Evolutionary conservation across 73 alveolate species (phyloP).

Genomic region (Paramecium sexaurelia): DNA sequence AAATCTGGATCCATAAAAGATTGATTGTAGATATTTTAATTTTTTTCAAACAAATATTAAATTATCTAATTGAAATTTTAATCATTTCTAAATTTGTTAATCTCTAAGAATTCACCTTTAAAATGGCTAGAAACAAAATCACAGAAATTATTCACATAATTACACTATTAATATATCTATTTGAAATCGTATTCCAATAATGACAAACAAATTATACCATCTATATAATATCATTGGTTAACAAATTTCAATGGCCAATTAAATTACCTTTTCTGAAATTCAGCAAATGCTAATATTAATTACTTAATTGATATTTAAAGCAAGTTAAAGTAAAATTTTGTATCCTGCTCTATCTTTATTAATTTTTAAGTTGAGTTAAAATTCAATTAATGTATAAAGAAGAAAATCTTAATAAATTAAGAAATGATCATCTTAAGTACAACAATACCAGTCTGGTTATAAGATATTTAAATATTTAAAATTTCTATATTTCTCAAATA

Average conservation of each 20-base stretch:
- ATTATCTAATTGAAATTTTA: background rate
- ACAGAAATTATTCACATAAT: background rate
- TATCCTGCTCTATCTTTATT: background rate
- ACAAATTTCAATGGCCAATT: background rate
- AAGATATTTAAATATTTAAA: background rate
- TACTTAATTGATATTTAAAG: background rate
- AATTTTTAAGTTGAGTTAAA: no score
- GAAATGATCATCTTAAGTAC: background rate
- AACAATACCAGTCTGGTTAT: background rate
- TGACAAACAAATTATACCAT: background rate
- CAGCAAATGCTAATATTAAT: background rate
- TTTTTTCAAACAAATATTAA: background rate
- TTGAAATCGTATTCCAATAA: background rate
- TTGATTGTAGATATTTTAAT: background rate
- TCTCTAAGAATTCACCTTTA: background rate
- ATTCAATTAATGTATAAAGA: background rate
- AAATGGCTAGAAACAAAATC: background rate
- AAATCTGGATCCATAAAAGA: background rate
- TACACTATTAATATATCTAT: background rate
- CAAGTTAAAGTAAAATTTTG: background rate
- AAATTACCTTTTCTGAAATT: background rate
- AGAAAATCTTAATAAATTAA: background rate
- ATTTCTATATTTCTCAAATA: background rate
- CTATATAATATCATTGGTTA: background rate
- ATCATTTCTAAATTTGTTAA: background rate